A percentile compares a stretch with the other conserved stretches of the same genome.
Conservation (phyloP, 2,329 filamentous ascomycete species). For the Pseudocercospora pini-densiflorae region DNA sequence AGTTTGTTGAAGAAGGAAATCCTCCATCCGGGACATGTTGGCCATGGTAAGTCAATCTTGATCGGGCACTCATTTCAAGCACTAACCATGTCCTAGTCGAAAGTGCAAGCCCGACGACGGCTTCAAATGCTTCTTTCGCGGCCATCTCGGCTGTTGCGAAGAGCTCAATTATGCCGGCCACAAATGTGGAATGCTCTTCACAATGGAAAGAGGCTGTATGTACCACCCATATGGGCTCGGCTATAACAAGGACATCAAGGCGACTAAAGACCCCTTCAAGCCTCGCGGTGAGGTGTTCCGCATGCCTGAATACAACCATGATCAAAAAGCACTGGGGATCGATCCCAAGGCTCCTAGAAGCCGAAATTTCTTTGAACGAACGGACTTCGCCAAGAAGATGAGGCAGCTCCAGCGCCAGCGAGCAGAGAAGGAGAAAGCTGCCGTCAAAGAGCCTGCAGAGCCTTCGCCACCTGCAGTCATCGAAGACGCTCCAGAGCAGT, state of each 20-base stretch:
- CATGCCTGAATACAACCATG: neutral
- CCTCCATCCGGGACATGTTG: neutral
- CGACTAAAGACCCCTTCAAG: neutral
- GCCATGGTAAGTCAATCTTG: neutral
- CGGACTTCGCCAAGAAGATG: neutral
- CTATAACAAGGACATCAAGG: neutral
- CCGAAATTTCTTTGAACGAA: neutral
- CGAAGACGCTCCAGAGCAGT: neutral
- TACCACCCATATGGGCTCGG: neutral
- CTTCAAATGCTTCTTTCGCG: neutral
- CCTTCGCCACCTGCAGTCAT: neutral
- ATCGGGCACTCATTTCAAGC: neutral
- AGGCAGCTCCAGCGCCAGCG: no score
- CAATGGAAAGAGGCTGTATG: neutral
- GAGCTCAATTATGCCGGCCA: neutral
- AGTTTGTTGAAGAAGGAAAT: neutral
- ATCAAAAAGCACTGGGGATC: neutral
- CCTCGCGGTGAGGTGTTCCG: neutral
- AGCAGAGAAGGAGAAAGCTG: neutral
- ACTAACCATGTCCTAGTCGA: neutral
- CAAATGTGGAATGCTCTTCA: neutral
- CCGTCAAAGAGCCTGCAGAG: neutral
- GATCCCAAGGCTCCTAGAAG: neutral
- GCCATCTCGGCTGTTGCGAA: neutral
- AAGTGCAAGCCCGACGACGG: neutral